phyloP scores from a whole-genome alignment of 306 rosid species.

The Canavalia ensiformis region DNA sequence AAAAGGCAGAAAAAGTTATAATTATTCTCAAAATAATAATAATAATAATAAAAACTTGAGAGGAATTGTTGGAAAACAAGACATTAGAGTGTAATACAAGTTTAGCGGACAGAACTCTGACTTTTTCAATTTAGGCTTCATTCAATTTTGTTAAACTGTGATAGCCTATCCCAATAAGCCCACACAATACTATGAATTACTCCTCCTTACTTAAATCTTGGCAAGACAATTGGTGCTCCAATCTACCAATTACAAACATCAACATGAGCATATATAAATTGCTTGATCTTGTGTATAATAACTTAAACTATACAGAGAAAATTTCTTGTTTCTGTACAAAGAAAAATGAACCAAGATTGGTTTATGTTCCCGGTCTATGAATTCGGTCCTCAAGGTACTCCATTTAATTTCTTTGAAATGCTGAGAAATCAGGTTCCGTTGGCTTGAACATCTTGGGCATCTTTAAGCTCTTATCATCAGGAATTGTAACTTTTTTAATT shows the following conservation, averaged over 20 bases:
- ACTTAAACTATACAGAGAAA: background rate
- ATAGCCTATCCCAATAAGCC: background rate
- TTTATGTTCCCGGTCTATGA: background rate
- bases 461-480: conserved; percentile 63
- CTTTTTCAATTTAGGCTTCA: no score
- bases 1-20: no score
- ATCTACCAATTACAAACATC: conserved; percentile 5
- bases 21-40: no score
- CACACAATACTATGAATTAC: background rate
- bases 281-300: background rate
- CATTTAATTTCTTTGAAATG: conserved; percentile 49
- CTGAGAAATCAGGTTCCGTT: conserved; percentile 82
- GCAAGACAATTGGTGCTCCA: background rate
- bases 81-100: no score
- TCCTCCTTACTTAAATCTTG: background rate
- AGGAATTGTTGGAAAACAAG: no score
- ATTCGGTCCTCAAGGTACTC: background rate
- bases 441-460: conserved; percentile 97
- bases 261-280: background rate
- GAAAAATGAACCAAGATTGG: background rate
- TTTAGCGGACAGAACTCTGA: no score
- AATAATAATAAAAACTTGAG: no score
- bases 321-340: background rate
- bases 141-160: no score
- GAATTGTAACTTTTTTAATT: conserved; percentile 49